Evolutionary conservation across 306 rosid genomes (phyloP), one percentile per base, ranked within the genome.

Genomic region (Trifolium fragiferum): DNA sequence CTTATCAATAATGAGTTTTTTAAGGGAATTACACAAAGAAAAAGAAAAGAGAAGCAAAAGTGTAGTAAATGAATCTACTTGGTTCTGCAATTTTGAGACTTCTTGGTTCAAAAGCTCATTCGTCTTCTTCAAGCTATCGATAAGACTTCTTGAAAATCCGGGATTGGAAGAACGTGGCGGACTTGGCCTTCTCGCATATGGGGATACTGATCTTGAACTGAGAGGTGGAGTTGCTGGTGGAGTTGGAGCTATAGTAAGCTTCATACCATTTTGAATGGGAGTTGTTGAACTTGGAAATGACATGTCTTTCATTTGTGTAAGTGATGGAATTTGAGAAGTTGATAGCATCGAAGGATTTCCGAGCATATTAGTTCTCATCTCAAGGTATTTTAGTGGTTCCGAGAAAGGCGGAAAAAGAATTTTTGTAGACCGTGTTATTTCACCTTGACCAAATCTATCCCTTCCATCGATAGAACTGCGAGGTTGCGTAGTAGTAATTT

Each of bases 141-240:
- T 85, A 66, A 95, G 84, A 67, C 96, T 90, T 85, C 57, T 89
- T 32, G 98, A 95, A 73, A 90, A 90, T 82, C 87, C 86, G 0
- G 89, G 85, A 68, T 78, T 73, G 14, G 66, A 25, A 25, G 92
- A 85, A 13, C 89, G 90, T 9, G 96, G 92, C 2, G 97, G 88
- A 80, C 98, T 92, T 25, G 90, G 90, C 71, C 81, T 87, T 80
- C 96, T 90, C 40, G 90, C 15, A 65, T 84, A 89, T 0, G 96
- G 93, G 20, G 96, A 90, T 65, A 80, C 64, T 12, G 95, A 70
- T 83, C 93, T 90, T 10, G 92, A 72, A 59, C 3, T 43, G 23
- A 65, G 55, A 59, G 81, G 86, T 54, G 84, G 85, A 2, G 87
- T 61, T 72, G 68, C 6, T 58, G 82, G 86, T 44, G 91, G 85